Percentiles rank a stretch among this genome's conserved stretches.
These are phyloP conservation scores for Trypanosoma scelopori DNA, from an alignment of 208 protist species.

Conservation along the genomic window DNA sequence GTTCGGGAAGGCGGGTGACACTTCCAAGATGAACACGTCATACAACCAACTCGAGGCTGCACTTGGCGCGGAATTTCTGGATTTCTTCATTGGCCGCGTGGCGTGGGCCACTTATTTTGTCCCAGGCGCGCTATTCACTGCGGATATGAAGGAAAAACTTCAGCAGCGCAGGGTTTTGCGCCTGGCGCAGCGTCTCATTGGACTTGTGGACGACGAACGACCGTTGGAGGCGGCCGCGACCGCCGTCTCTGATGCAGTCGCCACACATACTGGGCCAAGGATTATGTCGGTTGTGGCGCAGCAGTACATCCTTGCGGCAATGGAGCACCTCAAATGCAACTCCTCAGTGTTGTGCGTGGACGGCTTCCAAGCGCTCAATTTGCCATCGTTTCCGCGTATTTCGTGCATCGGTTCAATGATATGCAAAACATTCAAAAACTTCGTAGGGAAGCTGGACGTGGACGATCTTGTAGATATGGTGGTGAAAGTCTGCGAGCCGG, in stretches of 20 bases:
- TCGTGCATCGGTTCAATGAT: slow-evolving; percentile 1
- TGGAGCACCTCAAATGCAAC: slow-evolving; percentile 39
- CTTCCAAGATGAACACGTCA: neutral
- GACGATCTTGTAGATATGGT: slow-evolving; percentile 40
- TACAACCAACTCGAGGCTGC: slow-evolving; percentile 39
- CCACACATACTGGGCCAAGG: slow-evolving; percentile 37
- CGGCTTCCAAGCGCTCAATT: slow-evolving; percentile 35
- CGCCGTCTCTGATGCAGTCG: slow-evolving; percentile 46
- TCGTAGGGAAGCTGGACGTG: slow-evolving; percentile 21
- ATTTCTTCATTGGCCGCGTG: slow-evolving; percentile 46
- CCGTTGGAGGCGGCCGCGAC: slow-evolving; percentile 22
- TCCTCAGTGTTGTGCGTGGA: slow-evolving; percentile 43
- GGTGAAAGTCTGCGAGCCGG: slow-evolving; percentile 30
- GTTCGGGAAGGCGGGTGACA: slow-evolving; percentile 26
- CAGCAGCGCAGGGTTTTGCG: slow-evolving; percentile 43
- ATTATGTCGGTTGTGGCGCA: slow-evolving; percentile 51
- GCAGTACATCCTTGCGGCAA: slow-evolving; percentile 43
- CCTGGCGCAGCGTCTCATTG: slow-evolving; percentile 42
- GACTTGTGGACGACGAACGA: slow-evolving; percentile 34
- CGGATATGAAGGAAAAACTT: slow-evolving; percentile 30
- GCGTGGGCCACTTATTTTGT: slow-evolving; percentile 16
- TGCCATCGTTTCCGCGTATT: slow-evolving; percentile 19
- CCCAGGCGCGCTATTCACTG: slow-evolving; percentile 32
- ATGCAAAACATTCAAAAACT: slow-evolving; percentile 22
- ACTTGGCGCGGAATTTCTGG: slow-evolving; percentile 41